A percentile compares a stretch with the other conserved stretches of the same genome.
These are phyloP conservation scores for Lagenidium sp. DNA, from an alignment of 352 stramenopile genomes.

Conservation along the genomic window DNA sequence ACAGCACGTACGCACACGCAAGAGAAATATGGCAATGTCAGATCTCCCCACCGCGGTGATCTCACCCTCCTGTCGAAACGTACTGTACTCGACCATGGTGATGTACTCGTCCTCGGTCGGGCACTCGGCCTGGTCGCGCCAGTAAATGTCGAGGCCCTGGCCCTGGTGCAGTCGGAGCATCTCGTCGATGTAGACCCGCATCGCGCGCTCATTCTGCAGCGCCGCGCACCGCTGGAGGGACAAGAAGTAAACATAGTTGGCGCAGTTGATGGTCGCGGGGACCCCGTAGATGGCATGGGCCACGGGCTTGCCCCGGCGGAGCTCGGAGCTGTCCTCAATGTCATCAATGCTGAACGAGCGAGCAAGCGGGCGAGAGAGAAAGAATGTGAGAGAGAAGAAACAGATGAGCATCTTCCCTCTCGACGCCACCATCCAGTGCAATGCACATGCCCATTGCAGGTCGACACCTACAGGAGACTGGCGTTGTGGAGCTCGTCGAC, in stretches of 20 bases:
- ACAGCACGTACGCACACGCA: background rate
- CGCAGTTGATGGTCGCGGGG: slow-evolving; percentile 95
- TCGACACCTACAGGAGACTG: slow-evolving; percentile 71
- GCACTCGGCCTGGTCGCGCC: slow-evolving; percentile 86
- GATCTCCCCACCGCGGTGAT: background rate
- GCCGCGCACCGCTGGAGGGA: slow-evolving; percentile 90
- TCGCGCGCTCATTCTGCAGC: slow-evolving; percentile 73
- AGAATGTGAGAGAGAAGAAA: background rate
- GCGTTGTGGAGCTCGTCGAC: slow-evolving; percentile 95
- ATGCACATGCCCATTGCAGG: too few relatives aligned
- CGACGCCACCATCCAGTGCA: too few relatives aligned
- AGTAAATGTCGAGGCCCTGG: slow-evolving; percentile 95
- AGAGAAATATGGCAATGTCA: background rate
- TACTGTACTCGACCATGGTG: slow-evolving; percentile 94
- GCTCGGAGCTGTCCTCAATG: slow-evolving; percentile 97
- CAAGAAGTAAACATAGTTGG: slow-evolving; percentile 98
- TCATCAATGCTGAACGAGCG: slow-evolving; percentile 84
- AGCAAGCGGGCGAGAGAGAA: background rate
- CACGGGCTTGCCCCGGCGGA: slow-evolving; percentile 91
- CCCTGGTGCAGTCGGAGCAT: slow-evolving; percentile 94
- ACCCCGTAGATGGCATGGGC: slow-evolving; percentile 96
- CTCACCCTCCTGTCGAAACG: slow-evolving; percentile 1
- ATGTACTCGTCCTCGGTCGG: slow-evolving; percentile 91
- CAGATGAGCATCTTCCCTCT: too few relatives aligned
- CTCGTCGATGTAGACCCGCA: slow-evolving; percentile 92